These are phyloP conservation scores for Geosmithia putterillii DNA, from an alignment of 2,329 filamentous ascomycete species.

Conservation along the genomic window DNA sequence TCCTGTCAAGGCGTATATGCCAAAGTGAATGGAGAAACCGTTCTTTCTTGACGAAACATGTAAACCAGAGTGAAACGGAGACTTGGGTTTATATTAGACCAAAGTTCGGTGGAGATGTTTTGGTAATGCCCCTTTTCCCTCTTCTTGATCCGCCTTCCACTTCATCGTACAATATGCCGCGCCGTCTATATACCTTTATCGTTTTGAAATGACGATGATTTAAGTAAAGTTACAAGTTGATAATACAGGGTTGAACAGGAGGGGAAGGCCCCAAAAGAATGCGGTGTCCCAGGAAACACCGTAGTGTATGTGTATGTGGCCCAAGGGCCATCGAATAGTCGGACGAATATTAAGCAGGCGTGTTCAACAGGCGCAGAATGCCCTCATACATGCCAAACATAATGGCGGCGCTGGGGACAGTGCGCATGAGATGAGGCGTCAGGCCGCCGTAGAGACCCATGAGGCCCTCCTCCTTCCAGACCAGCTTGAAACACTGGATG, in stretches of 20 bases:
- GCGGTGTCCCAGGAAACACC: no score
- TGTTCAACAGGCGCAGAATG: slow-evolving; percentile 36
- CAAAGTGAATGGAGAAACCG: neutral
- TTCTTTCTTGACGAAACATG: no score
- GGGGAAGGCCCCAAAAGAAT: no score
- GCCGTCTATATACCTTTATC: neutral
- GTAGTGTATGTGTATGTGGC: no score
- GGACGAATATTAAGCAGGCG: slow-evolving; percentile 20
- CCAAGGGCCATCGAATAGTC: no score
- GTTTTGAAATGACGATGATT: neutral
- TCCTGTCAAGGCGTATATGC: neutral
- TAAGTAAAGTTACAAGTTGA: no score
- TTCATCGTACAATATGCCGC: neutral
- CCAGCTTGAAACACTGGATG: slow-evolving; percentile 74
- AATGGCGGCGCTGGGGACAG: slow-evolving; percentile 85
- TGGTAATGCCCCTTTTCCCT: no score
- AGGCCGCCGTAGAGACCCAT: slow-evolving; percentile 79
- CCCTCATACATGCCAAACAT: slow-evolving; percentile 85
- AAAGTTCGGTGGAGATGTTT: no score
- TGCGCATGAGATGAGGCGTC: slow-evolving; percentile 81
- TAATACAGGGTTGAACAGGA: no score
- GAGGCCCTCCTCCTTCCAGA: slow-evolving; percentile 82
- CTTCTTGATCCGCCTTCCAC: no score
- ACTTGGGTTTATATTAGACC: no score
- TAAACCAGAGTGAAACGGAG: no score